phyloP scores from a whole-genome alignment of 306 rosid species.

The Alnus glutinosa region DNA sequence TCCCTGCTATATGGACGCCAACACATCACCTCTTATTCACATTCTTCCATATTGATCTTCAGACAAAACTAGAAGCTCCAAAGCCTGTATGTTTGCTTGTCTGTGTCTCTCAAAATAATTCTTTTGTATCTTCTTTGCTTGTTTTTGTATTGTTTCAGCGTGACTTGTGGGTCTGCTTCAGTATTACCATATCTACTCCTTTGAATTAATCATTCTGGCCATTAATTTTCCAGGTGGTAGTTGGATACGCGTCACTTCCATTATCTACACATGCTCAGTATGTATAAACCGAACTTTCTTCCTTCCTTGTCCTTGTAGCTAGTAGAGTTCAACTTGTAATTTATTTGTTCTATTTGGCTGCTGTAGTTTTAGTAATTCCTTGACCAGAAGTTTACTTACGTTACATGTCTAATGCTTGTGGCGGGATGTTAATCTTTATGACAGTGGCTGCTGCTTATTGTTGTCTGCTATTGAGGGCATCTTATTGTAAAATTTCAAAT shows the following conservation, averaged over 20 bases:
- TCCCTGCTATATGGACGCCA: slow-evolving; percentile 97
- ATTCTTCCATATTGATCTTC: slow-evolving; percentile 87
- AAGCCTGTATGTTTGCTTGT: slow-evolving; percentile 66
- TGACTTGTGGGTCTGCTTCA: slow-evolving; percentile 16
- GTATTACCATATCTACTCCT: slow-evolving; percentile 14
- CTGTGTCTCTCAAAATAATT: slow-evolving; percentile 24
- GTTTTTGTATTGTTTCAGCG: not conserved
- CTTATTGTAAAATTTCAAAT: too few relatives aligned
- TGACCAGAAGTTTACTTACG: not conserved
- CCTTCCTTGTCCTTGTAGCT: slow-evolving; percentile 15
- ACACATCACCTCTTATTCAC: slow-evolving; percentile 87
- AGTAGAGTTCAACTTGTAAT: slow-evolving; percentile 6
- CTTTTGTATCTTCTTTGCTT: slow-evolving; percentile 5
- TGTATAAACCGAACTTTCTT: slow-evolving; percentile 41
- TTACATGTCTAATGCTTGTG: not conserved
- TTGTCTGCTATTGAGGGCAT: not conserved
- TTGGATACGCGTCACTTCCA: slow-evolving; percentile 91
- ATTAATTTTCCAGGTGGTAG: slow-evolving; percentile 65
- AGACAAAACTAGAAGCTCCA: slow-evolving; percentile 92
- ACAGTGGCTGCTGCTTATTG: not conserved
- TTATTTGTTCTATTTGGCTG: slow-evolving; percentile 14
- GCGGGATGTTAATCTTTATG: not conserved
- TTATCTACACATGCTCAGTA: slow-evolving; percentile 96
- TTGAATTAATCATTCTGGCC: slow-evolving; percentile 29
- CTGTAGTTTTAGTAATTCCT: slow-evolving; percentile 9